Base-by-base conservation (phyloP, 108 stramenopile genomes). In the Aurantiochytrium sp. region DNA sequence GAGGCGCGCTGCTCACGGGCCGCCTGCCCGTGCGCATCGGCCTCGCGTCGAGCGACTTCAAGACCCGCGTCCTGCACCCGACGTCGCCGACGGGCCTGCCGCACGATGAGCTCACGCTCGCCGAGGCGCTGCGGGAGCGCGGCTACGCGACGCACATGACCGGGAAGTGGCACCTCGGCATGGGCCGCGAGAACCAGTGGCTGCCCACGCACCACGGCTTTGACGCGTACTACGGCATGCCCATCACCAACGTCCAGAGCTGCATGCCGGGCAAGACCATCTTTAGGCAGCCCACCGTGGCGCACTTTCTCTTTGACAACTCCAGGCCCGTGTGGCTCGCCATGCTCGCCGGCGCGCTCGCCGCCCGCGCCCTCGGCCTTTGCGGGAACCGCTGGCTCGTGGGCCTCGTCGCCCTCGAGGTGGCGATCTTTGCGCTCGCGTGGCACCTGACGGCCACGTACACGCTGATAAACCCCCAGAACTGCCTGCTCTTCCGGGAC, bases 151-250 rank as follows among this genome's bases (percentile, higher is more conserved):
- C 73, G 39, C 42, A 48, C 39, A 81, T 81, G 73, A 81, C 42
- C 21, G 73, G 73, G 6, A 81, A 81, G 24, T 81, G 73, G 73
- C 73, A 81, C 73, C 30, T 81, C 8, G 73, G 73, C n/a, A 81
- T 81, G 27, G 45, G 73, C 30, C n/a, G 59, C 32, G 59, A 65
- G 24, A 65, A 30, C 59, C 8, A 65, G 59, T 65, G 59, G 59
- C 59, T 65, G 0, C 59, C 59, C 34, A 65, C 4, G 8, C 24
- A 65, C 19, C 59, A 65, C 59, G 59, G 59, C 15, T 65, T 65
- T 27, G 59, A 65, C 8, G 8, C 27, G 32, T 65, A 65, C 34
- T 65, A 65, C 19, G 59, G 59, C 8, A 65, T 65, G 59, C 59
- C 59, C 15, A 65, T 65, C 59, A 65, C 59, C 27, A 65, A 65